A percentile compares a stretch with the other conserved stretches of the same genome.
Evolutionary conservation across 352 stramenopile genomes (phyloP).

Genomic region (Globisporangium cystogenes): DNA sequence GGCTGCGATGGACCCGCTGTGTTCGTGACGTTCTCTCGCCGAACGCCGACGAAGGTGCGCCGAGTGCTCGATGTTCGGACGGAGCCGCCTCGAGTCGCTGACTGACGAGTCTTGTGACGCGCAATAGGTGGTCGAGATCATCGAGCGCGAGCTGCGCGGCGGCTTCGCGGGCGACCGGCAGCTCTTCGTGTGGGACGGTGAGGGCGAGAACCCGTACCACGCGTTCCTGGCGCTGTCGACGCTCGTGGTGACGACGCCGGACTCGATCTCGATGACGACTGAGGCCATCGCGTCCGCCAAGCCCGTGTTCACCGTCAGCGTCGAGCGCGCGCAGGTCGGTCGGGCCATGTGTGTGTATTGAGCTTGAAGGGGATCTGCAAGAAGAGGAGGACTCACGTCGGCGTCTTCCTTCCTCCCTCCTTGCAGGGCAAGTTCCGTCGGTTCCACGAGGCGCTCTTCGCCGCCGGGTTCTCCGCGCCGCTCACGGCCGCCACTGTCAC

Average conservation of each 20-base stretch:
- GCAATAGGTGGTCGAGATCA: slow-evolving; percentile 31
- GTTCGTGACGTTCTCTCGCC: slow-evolving; percentile 64
- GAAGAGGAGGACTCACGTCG: too few relatives aligned
- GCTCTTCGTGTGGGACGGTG: slow-evolving; percentile 47
- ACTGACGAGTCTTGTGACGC: background rate
- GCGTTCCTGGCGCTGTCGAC: slow-evolving; percentile 46
- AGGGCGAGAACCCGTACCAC: slow-evolving; percentile 59
- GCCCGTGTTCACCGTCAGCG: slow-evolving; percentile 43
- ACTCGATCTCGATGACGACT: slow-evolving; percentile 81
- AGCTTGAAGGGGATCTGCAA: background rate
- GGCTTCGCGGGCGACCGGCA: slow-evolving; percentile 17
- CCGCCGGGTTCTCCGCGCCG: slow-evolving; percentile 19
- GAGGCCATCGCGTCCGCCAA: slow-evolving; percentile 57
- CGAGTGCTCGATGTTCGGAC: background rate
- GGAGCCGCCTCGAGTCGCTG: too few relatives aligned
- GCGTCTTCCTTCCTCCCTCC: too few relatives aligned
- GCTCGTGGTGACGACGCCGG: slow-evolving; percentile 59
- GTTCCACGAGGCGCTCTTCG: slow-evolving; percentile 42
- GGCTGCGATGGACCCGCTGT: slow-evolving; percentile 20
- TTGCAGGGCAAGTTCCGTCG: slow-evolving; percentile 47
- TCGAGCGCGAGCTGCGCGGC: slow-evolving; percentile 19
- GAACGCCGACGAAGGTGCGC: slow-evolving; percentile 38
- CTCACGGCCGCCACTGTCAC: slow-evolving; percentile 18
- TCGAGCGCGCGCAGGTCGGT: slow-evolving; percentile 28
- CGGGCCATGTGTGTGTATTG: slow-evolving; percentile 1